Evolutionary conservation across 805 yeast genomes (phyloP), one percentile per base, ranked within the genome.

Genomic region (Maudiozyma bulderi): DNA sequence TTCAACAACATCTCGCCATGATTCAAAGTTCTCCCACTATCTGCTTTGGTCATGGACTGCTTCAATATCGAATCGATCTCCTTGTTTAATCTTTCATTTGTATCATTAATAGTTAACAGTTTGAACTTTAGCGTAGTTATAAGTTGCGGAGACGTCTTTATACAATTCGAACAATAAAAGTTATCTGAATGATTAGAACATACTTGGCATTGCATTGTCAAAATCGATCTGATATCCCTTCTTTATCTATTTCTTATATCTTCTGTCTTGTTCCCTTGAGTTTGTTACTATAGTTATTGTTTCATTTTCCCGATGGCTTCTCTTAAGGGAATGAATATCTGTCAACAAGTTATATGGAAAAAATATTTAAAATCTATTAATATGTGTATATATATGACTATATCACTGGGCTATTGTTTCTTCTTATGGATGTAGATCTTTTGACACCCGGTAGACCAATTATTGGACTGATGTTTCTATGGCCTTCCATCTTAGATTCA

Each of bases 111-210:
- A 31, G 45, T 32, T 11, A 57, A 34, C 14, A 60, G 51, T 35
- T 58, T 51, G 8, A 62, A 31, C 40, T 50, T 55, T 32, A 52
- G 47, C 41, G 52, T 51, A 26, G 58, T 40, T 31, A 60, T 44
- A 26, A 62, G 37, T 14, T 46, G 48, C 7, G 67, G 67, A 28
- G 63, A 58, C 31, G 57, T 53, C 41, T 54, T 60, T 34, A 62
- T 47, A 47, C 67, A 62, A 50, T 59, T 63, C 4, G 57, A 44
- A 47, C 67, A 62, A 26, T 54, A 60, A 52, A 59, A 50, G 11
- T n/a, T 9, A 6, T 53, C 48, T 6, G 52, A 48, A 34, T 53
- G 50, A 15, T 58, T 52, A 34, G 49, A 51, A 45, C 66, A 61
- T 8, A 56, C 44, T 15, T 54, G 51, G 43, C 67, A 60, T 35